These are phyloP conservation scores for Botrytis fabae DNA, from an alignment of 2,329 filamentous ascomycete genomes.

Conservation along the genomic window DNA sequence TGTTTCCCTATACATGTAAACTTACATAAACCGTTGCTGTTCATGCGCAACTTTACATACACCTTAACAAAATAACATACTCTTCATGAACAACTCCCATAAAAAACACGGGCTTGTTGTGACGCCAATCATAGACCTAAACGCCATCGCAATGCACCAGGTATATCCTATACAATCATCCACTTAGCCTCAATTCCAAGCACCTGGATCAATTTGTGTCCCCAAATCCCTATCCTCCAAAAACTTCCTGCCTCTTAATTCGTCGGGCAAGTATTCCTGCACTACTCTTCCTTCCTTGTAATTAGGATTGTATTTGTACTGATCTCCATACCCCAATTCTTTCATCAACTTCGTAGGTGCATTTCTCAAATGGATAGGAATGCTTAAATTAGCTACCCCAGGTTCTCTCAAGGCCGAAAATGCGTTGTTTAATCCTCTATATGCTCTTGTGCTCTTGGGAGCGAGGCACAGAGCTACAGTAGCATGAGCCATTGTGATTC, in stretches of 20 bases:
- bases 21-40: slow-evolving; percentile 9
- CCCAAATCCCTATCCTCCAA: slow-evolving; percentile 80
- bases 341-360: slow-evolving; percentile 92
- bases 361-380: slow-evolving; percentile 87
- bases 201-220: slow-evolving; percentile 66
- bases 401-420: slow-evolving; percentile 78
- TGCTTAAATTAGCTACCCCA: slow-evolving; percentile 75
- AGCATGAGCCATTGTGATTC: slow-evolving; percentile 88
- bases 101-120: not conserved
- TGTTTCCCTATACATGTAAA: slow-evolving; percentile 5
- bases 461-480: slow-evolving; percentile 78
- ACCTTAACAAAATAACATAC: not conserved
- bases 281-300: slow-evolving; percentile 77
- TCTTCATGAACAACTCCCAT: not conserved
- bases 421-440: slow-evolving; percentile 78
- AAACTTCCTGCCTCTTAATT: slow-evolving; percentile 69
- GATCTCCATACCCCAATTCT: slow-evolving; percentile 83
- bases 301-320: slow-evolving; percentile 97
- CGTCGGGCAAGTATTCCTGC: slow-evolving; percentile 88
- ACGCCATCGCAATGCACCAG: slow-evolving; percentile 28
- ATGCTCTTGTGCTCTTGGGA: slow-evolving; percentile 84
- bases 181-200: slow-evolving; percentile 33
- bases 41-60: slow-evolving; percentile 5
- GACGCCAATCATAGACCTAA: slow-evolving; percentile 13
- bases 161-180: slow-evolving; percentile 16